Percentiles rank a stretch among this genome's conserved stretches.
Evolutionary conservation across 345 rosid genomes (phyloP).

Genomic region (Punica granatum): DNA sequence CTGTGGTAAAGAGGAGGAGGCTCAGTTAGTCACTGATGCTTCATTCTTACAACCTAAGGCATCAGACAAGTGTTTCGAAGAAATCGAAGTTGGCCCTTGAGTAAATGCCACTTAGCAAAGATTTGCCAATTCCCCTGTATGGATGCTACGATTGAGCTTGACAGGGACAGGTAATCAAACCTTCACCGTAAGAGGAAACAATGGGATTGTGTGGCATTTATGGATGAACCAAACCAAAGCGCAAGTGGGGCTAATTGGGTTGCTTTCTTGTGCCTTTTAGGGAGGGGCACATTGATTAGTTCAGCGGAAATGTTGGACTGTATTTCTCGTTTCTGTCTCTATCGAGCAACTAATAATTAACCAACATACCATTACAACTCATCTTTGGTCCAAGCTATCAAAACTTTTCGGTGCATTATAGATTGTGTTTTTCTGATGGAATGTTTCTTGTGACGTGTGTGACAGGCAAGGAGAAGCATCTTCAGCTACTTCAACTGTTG

Average conservation of each 20-base stretch:
- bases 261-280: not conserved
- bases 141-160: not conserved
- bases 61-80: not conserved
- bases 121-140: not conserved
- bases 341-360: not conserved
- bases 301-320: not conserved
- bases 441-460: not conserved
- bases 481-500: slow-evolving; percentile 21
- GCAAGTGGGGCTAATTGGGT: not conserved
- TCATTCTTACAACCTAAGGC: not conserved
- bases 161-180: not conserved
- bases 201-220: not conserved
- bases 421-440: not conserved
- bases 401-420: not conserved
- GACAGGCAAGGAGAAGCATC: slow-evolving; percentile 21
- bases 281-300: not conserved
- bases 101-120: not conserved
- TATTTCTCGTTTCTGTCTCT: not conserved
- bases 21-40: not conserved
- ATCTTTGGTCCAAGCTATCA: not conserved
- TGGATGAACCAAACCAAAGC: not conserved
- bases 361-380: not conserved
- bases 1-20: not conserved
- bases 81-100: not conserved
- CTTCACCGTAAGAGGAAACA: not conserved